Conservation (phyloP, 768 basidiomycete species). For the Ephemerocybe angulata region DNA sequence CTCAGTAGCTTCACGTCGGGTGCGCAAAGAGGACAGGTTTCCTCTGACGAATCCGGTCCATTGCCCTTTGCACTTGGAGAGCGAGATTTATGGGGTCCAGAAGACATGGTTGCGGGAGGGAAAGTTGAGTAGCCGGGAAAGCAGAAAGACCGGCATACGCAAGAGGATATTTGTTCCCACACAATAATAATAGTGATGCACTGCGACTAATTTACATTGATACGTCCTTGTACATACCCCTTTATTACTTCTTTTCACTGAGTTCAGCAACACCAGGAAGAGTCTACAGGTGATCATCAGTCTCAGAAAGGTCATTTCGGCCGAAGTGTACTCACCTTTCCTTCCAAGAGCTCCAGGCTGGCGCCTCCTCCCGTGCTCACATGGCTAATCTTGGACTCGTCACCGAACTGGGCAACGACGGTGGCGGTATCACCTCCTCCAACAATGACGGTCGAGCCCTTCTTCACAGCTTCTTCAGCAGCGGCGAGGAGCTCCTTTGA, state of each 20-base stretch:
- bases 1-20: slow-evolving; percentile 3
- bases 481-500: slow-evolving; percentile 83
- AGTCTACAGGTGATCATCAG: slow-evolving; percentile 41
- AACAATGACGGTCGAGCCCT: slow-evolving; percentile 89
- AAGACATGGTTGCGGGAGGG: too few species aligned
- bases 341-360: slow-evolving; percentile 92
- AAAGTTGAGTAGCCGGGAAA: not conserved
- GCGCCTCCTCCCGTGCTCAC: slow-evolving; percentile 96
- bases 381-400: slow-evolving; percentile 89
- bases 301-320: not conserved
- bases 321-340: slow-evolving; percentile 62
- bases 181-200: too few species aligned
- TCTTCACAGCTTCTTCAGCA: slow-evolving; percentile 78
- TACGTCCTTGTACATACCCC: not conserved
- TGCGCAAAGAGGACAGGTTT: slow-evolving; percentile 14
- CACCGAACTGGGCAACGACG: slow-evolving; percentile 78
- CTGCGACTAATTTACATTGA: too few species aligned
- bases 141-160: not conserved
- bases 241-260: slow-evolving; percentile 58
- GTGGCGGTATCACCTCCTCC: slow-evolving; percentile 98
- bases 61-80: not conserved
- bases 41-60: slow-evolving; percentile 7
- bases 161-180: too few species aligned
- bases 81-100: too few species aligned
- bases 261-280: slow-evolving; percentile 91